Evolutionary conservation across 192 early-diverging fungal species (phyloP).

Genomic region (Coemansia sp.): DNA sequence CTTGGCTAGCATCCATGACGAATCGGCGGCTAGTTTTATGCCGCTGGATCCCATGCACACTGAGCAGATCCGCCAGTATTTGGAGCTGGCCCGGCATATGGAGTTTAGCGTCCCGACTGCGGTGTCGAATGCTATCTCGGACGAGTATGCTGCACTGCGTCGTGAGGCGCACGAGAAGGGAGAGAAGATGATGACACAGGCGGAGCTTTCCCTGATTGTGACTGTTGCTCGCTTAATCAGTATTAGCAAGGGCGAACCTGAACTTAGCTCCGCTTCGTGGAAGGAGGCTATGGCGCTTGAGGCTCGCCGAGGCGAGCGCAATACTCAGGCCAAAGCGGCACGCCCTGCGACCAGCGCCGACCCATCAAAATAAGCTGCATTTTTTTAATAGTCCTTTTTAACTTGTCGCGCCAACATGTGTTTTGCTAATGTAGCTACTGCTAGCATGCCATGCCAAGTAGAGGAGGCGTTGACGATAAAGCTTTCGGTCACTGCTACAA

Average conservation of each 20-base stretch:
- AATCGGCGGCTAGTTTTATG: constrained; percentile 8
- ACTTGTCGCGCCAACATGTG: not conserved
- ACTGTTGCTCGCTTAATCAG: constrained; percentile 52
- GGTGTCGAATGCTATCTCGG: constrained; percentile 62
- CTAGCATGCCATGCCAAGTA: not conserved
- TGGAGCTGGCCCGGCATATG: constrained; percentile 56
- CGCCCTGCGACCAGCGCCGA: not conserved
- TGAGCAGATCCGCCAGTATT: constrained; percentile 59
- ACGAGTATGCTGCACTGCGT: constrained; percentile 44
- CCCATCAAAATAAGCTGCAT: not conserved
- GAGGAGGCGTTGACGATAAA: not conserved
- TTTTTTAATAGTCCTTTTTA: not conserved
- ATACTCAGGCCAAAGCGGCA: constrained; percentile 5
- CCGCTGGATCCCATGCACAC: constrained; percentile 56
- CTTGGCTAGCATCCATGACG: constrained; percentile 15
- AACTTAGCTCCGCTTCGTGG: constrained; percentile 47
- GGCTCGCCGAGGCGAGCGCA: constrained; percentile 25
- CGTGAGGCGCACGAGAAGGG: constrained; percentile 38
- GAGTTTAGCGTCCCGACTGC: constrained; percentile 64
- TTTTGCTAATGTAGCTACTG: not conserved
- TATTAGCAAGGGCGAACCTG: constrained; percentile 43
- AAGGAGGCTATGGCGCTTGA: constrained; percentile 45
- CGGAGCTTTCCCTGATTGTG: constrained; percentile 40
- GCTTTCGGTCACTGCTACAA: not conserved
- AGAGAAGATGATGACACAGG: constrained; percentile 48